Evolutionary conservation across 2,329 filamentous ascomycete genomes (phyloP), one percentile per base, ranked within the genome.

Genomic region (Fusarium verrucosum): DNA sequence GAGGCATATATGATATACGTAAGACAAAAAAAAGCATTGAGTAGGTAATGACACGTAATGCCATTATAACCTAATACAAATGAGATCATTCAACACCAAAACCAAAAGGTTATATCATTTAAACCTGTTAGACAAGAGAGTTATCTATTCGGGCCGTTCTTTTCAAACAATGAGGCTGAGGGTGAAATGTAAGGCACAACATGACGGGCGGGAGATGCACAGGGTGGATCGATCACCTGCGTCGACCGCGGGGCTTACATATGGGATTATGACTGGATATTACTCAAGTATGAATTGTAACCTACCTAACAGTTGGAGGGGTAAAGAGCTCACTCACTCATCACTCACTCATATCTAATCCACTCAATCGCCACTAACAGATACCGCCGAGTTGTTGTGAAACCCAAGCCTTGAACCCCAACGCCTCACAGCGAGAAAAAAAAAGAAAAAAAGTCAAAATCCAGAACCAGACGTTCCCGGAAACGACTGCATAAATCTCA

Each of bases 181-280:
- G 19, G 32, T 20, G 26, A 35, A 26, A 30, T n/a, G n/a, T n/a
- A n/a, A n/a, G n/a, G n/a, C n/a, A n/a, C n/a, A n/a, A n/a, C n/a
- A n/a, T n/a, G n/a, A n/a, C n/a, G n/a, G n/a, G n/a, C n/a, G 23
- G 22, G 41, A 22, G 26, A 41, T 20, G 25, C 22, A 25, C n/a
- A 26, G 41, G 37, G 44, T 46, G 43, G 60, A 47, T 33, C 54
- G 60, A 47, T 33, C 54, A 54, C 20, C 26, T 36, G n/a, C 23
- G 22, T 43, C 38, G 62, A 35, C 49, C 36, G 32, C 23, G 54
- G 41, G 59, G 62, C 55, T 64, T 57, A 45, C 56, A 65, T 51
- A 20, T 16, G 17, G 47, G 25, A n/a, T n/a, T 20, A 22, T 28
- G 35, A 49, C 46, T 44, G 32, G 50, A 22, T 11, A 33, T 46